Evolutionary conservation across 2,329 filamentous ascomycete species (phyloP).

Genomic region (Cladophialophora psammophila): DNA sequence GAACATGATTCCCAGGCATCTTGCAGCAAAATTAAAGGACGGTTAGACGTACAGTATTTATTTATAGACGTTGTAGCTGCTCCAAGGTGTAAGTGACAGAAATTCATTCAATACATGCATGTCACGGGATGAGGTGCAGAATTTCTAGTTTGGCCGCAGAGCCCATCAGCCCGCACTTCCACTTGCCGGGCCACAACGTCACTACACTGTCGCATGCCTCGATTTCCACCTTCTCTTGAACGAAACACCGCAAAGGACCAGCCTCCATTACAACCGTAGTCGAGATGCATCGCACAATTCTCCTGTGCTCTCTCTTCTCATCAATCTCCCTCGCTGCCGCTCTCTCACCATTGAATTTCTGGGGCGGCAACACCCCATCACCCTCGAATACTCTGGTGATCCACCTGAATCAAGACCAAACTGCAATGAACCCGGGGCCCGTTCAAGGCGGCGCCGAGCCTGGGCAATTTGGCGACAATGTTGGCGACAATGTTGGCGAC

Average conservation of each 20-base stretch:
- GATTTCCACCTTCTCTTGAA: not conserved
- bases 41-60: too few relatives aligned
- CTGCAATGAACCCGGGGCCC: conserved; percentile 34
- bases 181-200: not conserved
- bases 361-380: conserved; percentile 14
- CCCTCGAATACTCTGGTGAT: not conserved
- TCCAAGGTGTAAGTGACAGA: too few relatives aligned
- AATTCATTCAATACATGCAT: not conserved
- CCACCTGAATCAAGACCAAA: conserved; percentile 21
- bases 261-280: not conserved
- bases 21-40: too few relatives aligned
- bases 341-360: conserved; percentile 22
- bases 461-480: conserved; percentile 22
- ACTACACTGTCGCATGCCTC: conserved; percentile 2
- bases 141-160: not conserved
- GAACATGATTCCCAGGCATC: too few relatives aligned
- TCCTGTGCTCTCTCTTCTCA: conserved; percentile 24
- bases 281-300: conserved; percentile 30
- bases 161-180: not conserved
- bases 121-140: not conserved
- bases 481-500: conserved; percentile 40
- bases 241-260: not conserved
- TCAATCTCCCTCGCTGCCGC: conserved; percentile 29
- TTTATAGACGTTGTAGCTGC: too few relatives aligned
- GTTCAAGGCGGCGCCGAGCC: conserved; percentile 16